A percentile compares a stretch with the other conserved stretches of the same genome.
Evolutionary conservation across 1,139 yeast species (phyloP).

Genomic region (Debaryomycetaceae sp.): DNA sequence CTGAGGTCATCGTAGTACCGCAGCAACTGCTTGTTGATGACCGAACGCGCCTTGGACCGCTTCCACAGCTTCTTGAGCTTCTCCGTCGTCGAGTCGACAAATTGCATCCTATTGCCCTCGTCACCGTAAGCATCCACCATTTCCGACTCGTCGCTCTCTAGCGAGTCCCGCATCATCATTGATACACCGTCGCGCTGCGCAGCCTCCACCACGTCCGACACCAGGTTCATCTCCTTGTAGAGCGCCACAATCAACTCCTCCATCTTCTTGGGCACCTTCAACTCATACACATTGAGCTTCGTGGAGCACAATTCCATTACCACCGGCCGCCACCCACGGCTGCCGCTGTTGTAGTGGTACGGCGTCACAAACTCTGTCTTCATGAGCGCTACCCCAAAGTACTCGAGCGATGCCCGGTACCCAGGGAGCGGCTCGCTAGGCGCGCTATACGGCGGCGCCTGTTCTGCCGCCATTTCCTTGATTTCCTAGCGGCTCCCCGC

Average conservation of each 20-base stretch:
- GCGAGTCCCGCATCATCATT: constrained; percentile 9
- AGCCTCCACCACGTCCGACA: constrained; percentile 11
- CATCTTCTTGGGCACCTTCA: constrained; percentile 24
- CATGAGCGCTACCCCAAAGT: constrained; percentile 31
- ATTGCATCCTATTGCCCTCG: constrained; percentile 2
- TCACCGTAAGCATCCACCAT: constrained; percentile 21
- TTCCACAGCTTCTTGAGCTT: constrained; percentile 15
- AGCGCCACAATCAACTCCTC: constrained; percentile 26
- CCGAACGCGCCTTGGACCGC: constrained; percentile 10
- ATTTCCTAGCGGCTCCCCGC: constrained; percentile 2
- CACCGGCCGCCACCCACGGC: constrained; percentile 45
- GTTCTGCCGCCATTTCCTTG: constrained; percentile 2
- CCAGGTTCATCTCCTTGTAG: constrained; percentile 26
- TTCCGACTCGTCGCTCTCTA: constrained; percentile 8
- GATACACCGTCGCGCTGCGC: neutral
- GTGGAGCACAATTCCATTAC: constrained; percentile 56
- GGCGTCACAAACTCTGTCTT: constrained; percentile 41
- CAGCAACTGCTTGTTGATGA: constrained; percentile 13
- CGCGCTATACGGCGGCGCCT: constrained; percentile 17
- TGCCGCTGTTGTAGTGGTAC: constrained; percentile 25
- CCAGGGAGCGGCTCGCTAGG: constrained; percentile 27
- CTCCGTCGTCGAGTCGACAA: constrained; percentile 9
- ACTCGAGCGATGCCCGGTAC: constrained; percentile 31
- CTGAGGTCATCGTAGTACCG: constrained; percentile 18
- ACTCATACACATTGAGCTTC: constrained; percentile 44